Base-by-base conservation (phyloP, 352 stramenopile species). In the Saprolegnia diclina region DNA sequence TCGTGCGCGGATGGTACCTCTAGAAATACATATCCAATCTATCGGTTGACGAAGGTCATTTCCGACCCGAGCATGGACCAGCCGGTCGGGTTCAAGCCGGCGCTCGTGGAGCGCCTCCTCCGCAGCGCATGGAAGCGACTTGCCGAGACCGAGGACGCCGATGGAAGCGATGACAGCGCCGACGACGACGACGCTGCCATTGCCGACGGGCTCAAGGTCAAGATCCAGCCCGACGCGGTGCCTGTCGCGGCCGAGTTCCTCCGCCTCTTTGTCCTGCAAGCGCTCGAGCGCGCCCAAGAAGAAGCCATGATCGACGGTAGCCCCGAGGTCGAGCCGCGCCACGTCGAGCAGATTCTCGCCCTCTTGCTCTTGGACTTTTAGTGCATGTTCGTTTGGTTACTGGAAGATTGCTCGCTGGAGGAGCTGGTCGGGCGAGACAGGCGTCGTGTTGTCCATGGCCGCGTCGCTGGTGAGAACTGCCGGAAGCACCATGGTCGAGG, bases 291-390 rank as follows among this genome's bases (percentile, higher is more conserved):
- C 64, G 83, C 86, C n/a, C 86, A 94, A 69, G 89, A 91, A 76
- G 86, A 94, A 62, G 86, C 86, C 42, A 92, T 92, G 85, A 82
- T 94, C 37, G 86, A 94, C 65, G 86, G 91, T 52, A 91, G 82
- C 69, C 71, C 78, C 26, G 73, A 75, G 10, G 77, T 92, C 10
- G 83, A 94, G 69, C 81, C 84, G 44, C 79, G 86, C 35, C 86
- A 94, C 52, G 53, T 94, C 2, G 86, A 94, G 71, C 83, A 94
- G 67, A 86, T 92, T 24, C 48, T 94, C 22, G 86, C 84, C 40
- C 84, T 92, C 63, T 72, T 94, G 54, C 67, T 94, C 53, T 72
- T 94, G 35, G 86, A 94, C 55, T 94, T 91, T 57, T 90, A 87
- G 35, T 59, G 42, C 11, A 48, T 48, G 42, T n/a, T n/a, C 10